Evolutionary conservation across 257 asterid species (phyloP), one percentile per base, ranked within the genome.

Genomic region (Coffea eugenioides): DNA sequence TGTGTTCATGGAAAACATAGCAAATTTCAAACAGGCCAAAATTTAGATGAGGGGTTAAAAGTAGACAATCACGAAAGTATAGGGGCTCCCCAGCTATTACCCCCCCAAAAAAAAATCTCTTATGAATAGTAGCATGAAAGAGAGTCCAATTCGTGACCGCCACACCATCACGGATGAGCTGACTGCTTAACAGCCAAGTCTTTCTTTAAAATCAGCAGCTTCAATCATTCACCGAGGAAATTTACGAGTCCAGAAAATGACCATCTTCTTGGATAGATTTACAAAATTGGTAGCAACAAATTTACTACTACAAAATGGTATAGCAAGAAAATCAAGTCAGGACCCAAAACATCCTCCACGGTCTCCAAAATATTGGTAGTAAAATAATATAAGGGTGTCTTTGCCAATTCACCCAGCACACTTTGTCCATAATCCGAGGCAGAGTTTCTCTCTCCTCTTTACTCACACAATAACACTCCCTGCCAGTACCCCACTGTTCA

Each of bases 401-500:
- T 6, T 21, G 82, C 48, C 78, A 72, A 6, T 49, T 61, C 45
- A 25, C 1, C n/a, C 31, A 1, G 3, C 4, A 62, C 67, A 72
- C 78, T 18, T 72, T n/a, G 62, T 41, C 82, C 82, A 20, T 62
- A 73, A 48, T 14, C 31, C 56, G 11, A 51, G 75, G 9, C 48
- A 6, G 54, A 15, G 73, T 34, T 69, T 69, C 12, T 23, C 59
- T 20, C 66, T 18, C 41, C 21, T 36, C 13, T 23, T n/a, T 20
- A 36, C 54, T 21, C 79, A 23, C 46, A 10, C 39, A 23, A 34
- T 72, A 25, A 34, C 77, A n/a, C 3, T 15, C 20, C 77, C n/a
- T 52, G 6, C 16, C 71, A 12, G 34, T 61, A 27, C 16, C 81
- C 49, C 71, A 36, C 57, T 20, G 23, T 51, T 43, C 78, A 21